These are phyloP conservation scores for Talaromyces sp. DNA, from an alignment of 2,329 filamentous ascomycete species.

Conservation along the genomic window DNA sequence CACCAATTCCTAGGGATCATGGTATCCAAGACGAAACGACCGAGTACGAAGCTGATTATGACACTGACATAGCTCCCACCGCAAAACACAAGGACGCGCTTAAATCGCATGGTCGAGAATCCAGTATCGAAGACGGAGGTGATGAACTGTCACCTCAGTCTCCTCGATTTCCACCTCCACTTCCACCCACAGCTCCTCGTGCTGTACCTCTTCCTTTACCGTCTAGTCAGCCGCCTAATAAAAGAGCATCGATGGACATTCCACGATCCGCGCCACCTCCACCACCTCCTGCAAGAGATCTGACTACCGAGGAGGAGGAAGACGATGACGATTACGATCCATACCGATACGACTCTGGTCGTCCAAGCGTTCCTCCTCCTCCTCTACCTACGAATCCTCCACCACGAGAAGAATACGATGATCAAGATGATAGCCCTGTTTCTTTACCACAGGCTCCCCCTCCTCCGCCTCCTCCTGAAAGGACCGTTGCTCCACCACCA, in stretches of 20 bases:
- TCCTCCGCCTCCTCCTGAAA: conserved; percentile 22
- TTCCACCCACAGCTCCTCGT: conserved; percentile 56
- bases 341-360: conserved; percentile 50
- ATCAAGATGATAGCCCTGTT: conserved; percentile 44
- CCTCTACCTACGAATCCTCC: conserved; percentile 24
- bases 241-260: conserved; percentile 65
- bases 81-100: conserved; percentile 92
- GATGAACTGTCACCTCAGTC: conserved; percentile 54
- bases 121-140: conserved; percentile 67
- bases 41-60: conserved; percentile 96
- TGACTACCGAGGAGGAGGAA: conserved; percentile 34
- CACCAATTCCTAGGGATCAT: conserved; percentile 41
- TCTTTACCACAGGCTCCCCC: conserved; percentile 32
- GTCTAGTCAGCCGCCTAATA: conserved; percentile 58
- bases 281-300: conserved; percentile 48
- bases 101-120: conserved; percentile 74
- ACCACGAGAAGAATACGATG: conserved; percentile 39
- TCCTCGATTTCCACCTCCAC: conserved; percentile 41
- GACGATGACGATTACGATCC: conserved; percentile 54
- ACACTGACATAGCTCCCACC: conserved; percentile 93
- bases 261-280: conserved; percentile 68
- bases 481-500: background rate
- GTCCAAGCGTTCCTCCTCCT: conserved; percentile 30
- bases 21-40: conserved; percentile 77
- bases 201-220: conserved; percentile 65